Evolutionary conservation across 2,329 filamentous ascomycete species (phyloP).

Genomic region (Trichoderma citrinoviride): DNA sequence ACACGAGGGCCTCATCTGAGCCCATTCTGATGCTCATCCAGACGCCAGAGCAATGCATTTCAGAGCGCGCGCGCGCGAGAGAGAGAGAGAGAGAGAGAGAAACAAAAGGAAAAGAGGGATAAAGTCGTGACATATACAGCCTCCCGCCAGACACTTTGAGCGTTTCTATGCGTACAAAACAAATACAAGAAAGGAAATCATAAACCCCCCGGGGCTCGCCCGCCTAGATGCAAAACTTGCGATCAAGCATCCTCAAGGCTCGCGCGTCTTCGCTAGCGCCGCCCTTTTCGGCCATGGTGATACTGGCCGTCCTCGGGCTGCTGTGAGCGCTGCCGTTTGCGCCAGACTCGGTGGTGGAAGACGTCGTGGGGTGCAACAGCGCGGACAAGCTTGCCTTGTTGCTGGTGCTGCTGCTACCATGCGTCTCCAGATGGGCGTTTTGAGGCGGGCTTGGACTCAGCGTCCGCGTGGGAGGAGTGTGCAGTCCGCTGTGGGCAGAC

Average conservation of each 20-base stretch:
- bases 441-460: constrained; percentile 50
- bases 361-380: constrained; percentile 50
- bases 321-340: constrained; percentile 45
- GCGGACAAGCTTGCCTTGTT: constrained; percentile 49
- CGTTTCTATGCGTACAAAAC: background rate
- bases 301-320: constrained; percentile 33
- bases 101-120: background rate
- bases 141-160: background rate
- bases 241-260: constrained; percentile 64
- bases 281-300: constrained; percentile 33
- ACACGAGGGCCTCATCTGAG: background rate
- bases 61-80: no score
- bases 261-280: constrained; percentile 62
- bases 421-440: constrained; percentile 38
- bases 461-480: constrained; percentile 45
- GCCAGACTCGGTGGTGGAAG: constrained; percentile 44
- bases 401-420: constrained; percentile 24
- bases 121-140: background rate
- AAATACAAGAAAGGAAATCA: background rate
- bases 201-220: background rate
- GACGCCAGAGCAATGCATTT: constrained; percentile 20
- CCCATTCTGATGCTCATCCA: background rate
- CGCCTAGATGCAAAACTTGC: constrained; percentile 46
- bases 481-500: constrained; percentile 33
- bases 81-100: background rate